phyloP scores from a whole-genome alignment of 352 stramenopile genomes.

The Phytophthora brassicae region DNA sequence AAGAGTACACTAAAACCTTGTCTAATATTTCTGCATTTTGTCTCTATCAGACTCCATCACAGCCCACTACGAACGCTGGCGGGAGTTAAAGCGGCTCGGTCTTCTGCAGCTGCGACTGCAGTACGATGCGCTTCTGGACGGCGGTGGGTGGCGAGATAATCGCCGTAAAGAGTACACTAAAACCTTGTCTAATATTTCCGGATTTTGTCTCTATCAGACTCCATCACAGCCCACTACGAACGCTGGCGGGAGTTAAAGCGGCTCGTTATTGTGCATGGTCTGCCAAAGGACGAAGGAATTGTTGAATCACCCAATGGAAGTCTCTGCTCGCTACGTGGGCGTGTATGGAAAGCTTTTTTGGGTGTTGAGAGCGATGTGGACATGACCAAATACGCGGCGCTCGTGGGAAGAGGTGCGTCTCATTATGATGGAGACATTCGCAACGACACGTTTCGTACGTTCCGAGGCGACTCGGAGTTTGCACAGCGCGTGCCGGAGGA shows the following conservation, averaged over 20 bases:
- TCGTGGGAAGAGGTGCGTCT: conserved; percentile 77
- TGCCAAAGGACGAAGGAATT: conserved; percentile 52
- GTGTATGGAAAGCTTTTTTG: conserved; percentile 90
- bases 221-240: conserved; percentile 69
- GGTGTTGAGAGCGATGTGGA: conserved; percentile 70
- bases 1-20: too few relatives aligned
- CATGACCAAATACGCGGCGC: conserved; percentile 59
- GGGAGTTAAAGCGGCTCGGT: conserved; percentile 83
- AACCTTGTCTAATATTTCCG: too few relatives aligned
- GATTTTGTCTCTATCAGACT: too few relatives aligned
- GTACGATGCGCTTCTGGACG: conserved; percentile 28
- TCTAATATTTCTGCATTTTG: too few relatives aligned
- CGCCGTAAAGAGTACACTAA: too few relatives aligned
- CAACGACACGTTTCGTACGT: conserved; percentile 93
- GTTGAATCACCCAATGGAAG: conserved; percentile 10
- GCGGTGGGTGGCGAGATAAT: neutral
- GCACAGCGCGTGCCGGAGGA: conserved; percentile 87
- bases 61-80: conserved; percentile 72
- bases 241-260: conserved; percentile 83
- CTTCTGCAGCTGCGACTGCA: conserved; percentile 22
- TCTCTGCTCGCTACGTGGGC: conserved; percentile 70
- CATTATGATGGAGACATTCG: conserved; percentile 86
- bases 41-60: conserved; percentile 47
- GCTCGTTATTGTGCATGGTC: conserved; percentile 77
- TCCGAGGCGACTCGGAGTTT: conserved; percentile 87